phyloP scores from a whole-genome alignment of 1,284 basidiomycete genomes.

The Trichosporon coremiiforme region DNA sequence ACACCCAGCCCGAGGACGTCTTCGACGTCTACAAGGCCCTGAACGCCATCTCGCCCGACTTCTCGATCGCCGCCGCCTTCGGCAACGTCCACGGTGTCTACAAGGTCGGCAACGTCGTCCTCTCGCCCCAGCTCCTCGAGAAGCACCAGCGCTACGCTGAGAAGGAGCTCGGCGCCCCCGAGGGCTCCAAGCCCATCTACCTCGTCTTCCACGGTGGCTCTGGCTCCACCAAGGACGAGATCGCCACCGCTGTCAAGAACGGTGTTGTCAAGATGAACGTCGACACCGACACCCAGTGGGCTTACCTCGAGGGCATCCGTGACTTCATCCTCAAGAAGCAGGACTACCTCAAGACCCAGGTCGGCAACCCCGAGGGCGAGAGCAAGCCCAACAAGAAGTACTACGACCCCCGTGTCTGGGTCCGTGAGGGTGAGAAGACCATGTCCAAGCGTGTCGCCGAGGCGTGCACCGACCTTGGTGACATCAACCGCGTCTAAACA shows the following conservation, averaged over 20 bases:
- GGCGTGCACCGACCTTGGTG: constrained; percentile 87
- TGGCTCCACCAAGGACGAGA: constrained; percentile 95
- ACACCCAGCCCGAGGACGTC: constrained; percentile 97
- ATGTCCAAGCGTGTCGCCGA: constrained; percentile 83
- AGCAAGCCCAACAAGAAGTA: constrained; percentile 98
- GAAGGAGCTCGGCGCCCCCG: constrained; percentile 68
- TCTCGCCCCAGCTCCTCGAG: constrained; percentile 86
- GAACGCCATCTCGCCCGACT: constrained; percentile 84
- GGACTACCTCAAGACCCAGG: constrained; percentile 81
- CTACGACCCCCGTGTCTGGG: constrained; percentile 96
- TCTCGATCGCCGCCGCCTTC: constrained; percentile 89
- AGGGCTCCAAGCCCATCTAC: constrained; percentile 71
- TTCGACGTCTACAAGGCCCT: constrained; percentile 88
- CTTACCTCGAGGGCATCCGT: constrained; percentile 86
- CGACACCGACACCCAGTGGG: constrained; percentile 70
- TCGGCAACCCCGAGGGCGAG: constrained; percentile 88
- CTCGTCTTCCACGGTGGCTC: constrained; percentile 99
- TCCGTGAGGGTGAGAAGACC: constrained; percentile 98
- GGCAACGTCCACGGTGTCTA: constrained; percentile 97
- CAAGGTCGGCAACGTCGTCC: constrained; percentile 89
- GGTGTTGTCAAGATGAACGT: constrained; percentile 99
- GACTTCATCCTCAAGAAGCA: constrained; percentile 83
- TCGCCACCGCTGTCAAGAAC: constrained; percentile 83
- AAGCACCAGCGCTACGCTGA: constrained; percentile 86
- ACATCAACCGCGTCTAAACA: constrained; percentile 60